Base-by-base conservation (phyloP, 495 filamentous ascomycete species). In the Achaetomiella virescens region DNA sequence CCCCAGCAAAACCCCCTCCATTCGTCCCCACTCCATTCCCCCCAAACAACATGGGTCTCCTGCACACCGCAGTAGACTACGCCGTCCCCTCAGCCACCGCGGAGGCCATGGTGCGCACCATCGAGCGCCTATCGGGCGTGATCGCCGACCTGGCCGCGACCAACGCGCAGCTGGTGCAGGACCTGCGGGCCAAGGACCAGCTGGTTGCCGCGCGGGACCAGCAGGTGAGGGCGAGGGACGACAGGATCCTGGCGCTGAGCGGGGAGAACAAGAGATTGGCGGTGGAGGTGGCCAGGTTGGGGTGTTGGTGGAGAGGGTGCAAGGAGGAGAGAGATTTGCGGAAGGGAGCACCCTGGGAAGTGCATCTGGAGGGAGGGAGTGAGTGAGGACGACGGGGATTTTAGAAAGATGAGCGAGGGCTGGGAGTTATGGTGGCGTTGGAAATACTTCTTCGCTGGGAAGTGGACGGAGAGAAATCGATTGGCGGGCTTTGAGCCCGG, bases 161-260 rank as follows among this genome's bases (percentile, higher is more conserved):
- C 11, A 54, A 59, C 29, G 20, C 44, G 17, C 49, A 24, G 44
- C 44, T 59, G 36, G 11, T 54, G 33, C 35, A 37, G 43, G 56
- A 58, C 8, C 11, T 58, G 15, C 12, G 33, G 31, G 29, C 11
- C 10, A 11, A 40, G 18, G 54, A 57, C 31, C n/a, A 45, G 47
- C 46, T 38, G 15, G 24, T 57, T 1, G 17, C 29, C 11, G 47
- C 17, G 17, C 18, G 37, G 25, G 47, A 57, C 35, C 11, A 40
- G 6, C 35, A 50, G 22, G 18, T 50, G 10, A 17, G 46, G 35
- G 35, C 11, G n/a, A 21, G 46, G 36, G 54, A 56, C 7, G 46
- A 50, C 15, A 15, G 46, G 15, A 44, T 56, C 24, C 12, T 14
- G 14, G 45, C 35, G 35, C 14, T 56, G 27, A 27, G 37, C 1